Evolutionary conservation across 352 stramenopile genomes (phyloP), one percentile per base, ranked within the genome.

Genomic region (Globisporangium splendens): DNA sequence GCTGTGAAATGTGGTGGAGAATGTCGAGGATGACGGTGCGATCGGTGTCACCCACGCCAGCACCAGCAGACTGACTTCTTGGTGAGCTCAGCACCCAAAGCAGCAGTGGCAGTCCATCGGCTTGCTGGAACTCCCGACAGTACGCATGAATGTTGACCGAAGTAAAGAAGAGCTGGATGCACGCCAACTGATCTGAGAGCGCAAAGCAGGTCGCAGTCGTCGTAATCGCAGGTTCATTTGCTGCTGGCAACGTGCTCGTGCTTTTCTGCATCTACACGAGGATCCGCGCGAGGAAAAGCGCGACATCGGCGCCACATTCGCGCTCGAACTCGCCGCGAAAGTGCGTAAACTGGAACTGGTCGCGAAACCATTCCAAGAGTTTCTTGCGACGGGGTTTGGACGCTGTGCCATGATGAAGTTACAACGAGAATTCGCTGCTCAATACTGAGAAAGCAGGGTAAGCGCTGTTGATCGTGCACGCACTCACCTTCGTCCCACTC

Each of bases 221-320:
- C 15, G 60, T 55, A 2, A 31, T 31, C 5, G 24, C 2, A 31
- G 24, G 24, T 31, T 31, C 24, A 31, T 5, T 31, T 31, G 24
- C 24, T 31, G 24, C 24, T 31, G 24, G 8, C 41, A 54, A 14
- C 41, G 41, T 35, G 42, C 46, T 1, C 1, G 55, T 65, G 21
- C 64, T 77, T 51, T 74, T 88, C n/a, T 79, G 69, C 72, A 91
- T 86, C 82, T 75, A 91, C 12, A 73, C 72, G 42, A 90, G 56
- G 8, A 90, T 65, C 6, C 83, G 79, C 11, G 79, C 70, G 33
- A 92, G 52, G 41, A 90, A 71, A 17, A 92, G 73, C 24, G 73
- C 69, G 21, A 83, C 54, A 20, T 87, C 64, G 6, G 61, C 41
- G 0, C 76, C 83, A 33, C 63, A 86, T 38, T 83, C 66, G 12